Evolutionary conservation across 768 basidiomycete species (phyloP), one percentile per base, ranked within the genome.

Genomic region (Clavulina sp.): DNA sequence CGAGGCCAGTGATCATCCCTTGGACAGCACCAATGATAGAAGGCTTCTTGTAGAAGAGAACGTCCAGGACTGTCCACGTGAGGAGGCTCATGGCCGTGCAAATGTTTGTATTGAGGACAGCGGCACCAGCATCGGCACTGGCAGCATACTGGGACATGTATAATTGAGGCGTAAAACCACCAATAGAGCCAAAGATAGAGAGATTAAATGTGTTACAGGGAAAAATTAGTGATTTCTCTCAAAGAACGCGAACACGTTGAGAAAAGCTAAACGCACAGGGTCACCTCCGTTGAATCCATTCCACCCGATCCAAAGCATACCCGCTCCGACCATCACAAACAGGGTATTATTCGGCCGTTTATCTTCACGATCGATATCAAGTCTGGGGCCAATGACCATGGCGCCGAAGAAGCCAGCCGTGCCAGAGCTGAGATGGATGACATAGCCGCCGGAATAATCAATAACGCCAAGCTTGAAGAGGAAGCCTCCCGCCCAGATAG

Each of bases 21-120:
- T 54, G 53, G 13, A 54, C 48, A 24, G 53, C 53, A 21, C 53
- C 53, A 23, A 54, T 54, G 31, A 54, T 41, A 18, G 53, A 52
- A 21, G 53, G 53, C 41, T 54, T 54, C 34, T 50, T 50, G 48
- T 48, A 54, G 49, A 54, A 49, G 29, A 54, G 44, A 24, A 54
- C 33, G 49, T 54, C 53, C 34, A 54, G 53, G 48, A 41, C 24
- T 19, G 48, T 54, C 53, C 53, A 54, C 3, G 48, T 49, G 50
- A 54, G 48, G 32, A 49, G 38, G 24, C 30, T 33, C 48, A 49
- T 49, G 33, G 53, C 53, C 19, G 53, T 54, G 23, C 43, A 43
- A 23, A 54, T 49, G 53, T 54, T 54, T 4, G 53, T 54, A 40
- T 54, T 54, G 53, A 54, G 53, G 3, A 54, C 53, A 23, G 53